Percentiles rank a stretch among this genome's conserved stretches.
Evolutionary conservation across 2,329 filamentous ascomycete species (phyloP).

Genomic region (Alternaria angustiovoidea): DNA sequence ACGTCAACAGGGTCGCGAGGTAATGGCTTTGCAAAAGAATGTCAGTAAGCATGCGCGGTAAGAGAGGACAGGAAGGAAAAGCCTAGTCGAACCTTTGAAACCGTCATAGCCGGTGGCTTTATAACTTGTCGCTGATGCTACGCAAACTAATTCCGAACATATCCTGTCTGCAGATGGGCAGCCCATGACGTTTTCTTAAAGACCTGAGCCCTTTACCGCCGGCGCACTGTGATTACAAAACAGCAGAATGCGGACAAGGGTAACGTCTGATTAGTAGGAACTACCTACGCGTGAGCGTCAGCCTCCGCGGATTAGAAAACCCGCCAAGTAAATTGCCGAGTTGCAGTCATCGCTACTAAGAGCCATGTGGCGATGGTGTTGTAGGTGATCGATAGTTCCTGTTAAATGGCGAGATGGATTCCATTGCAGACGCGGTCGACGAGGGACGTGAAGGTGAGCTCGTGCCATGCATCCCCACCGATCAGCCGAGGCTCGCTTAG

Average conservation of each 20-base stretch:
- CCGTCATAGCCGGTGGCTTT: constrained; percentile 4
- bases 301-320: not conserved
- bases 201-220: constrained; percentile 6
- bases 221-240: constrained; percentile 41
- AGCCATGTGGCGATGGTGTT: not conserved
- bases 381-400: not conserved
- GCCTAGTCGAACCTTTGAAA: not conserved
- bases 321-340: not conserved
- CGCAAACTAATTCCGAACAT: constrained; percentile 2
- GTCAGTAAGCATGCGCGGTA: not conserved
- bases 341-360: not conserved
- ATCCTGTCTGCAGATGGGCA: constrained; percentile 1
- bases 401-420: not conserved
- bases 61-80: not conserved
- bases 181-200: constrained; percentile 11
- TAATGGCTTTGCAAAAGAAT: not conserved
- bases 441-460: not conserved
- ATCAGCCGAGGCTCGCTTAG: constrained; percentile 4
- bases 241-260: constrained; percentile 21
- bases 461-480: not conserved
- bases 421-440: not conserved
- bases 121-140: not conserved
- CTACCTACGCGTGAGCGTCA: constrained; percentile 6
- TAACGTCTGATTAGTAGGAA: constrained; percentile 26
- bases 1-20: constrained; percentile 35